Base-by-base conservation (phyloP, 805 yeast genomes). In the Monosporozyma yasuniensis region DNA sequence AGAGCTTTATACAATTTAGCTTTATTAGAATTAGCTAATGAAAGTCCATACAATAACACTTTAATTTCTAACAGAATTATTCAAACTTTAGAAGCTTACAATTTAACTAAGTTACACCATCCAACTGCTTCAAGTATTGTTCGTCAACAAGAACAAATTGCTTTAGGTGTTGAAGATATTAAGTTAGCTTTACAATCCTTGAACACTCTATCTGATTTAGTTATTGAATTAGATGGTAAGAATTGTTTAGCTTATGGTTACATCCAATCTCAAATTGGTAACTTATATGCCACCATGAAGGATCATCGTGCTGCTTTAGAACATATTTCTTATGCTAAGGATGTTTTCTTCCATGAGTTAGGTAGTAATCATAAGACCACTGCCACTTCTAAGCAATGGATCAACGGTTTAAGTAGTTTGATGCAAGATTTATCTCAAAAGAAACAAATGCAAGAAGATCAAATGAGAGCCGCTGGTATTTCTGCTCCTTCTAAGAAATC, bases 1-100 rank as follows among this genome's bases (percentile, higher is more conserved):
- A 76, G 87, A 56, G 72, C 87, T 39, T 78, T 84, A 63, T 74
- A 82, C 58, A 88, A 87, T 67, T 70, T 90, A 56, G 95, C 93
- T 1, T 77, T 74, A 60, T 75, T 77, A 60, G 96, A 90, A 66
- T 70, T 80, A 39, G 69, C 78, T 9, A 77, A 78, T 56, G 79
- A 79, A 34, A 78, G 80, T 57, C 69, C 78, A 38, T 67, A 72
- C 32, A 82, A 84, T 54, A 77, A 91, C 1, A 71, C 89, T 55
- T 74, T 79, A 54, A 68, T 84, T 51, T 79, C 80, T 64, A 67
- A 72, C 50, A 80, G 83, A 61, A 79, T 87, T 6, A 65, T 84
- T 44, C 68, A 74, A 39, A 72, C 77, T 47, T 47, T 55, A 25
- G 52, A 56, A 19, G 49, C 53, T 25, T 60, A 56, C 27, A 46